Conservation (phyloP, 1,139 yeast species). For the Nakaseomyces delphensis region DNA sequence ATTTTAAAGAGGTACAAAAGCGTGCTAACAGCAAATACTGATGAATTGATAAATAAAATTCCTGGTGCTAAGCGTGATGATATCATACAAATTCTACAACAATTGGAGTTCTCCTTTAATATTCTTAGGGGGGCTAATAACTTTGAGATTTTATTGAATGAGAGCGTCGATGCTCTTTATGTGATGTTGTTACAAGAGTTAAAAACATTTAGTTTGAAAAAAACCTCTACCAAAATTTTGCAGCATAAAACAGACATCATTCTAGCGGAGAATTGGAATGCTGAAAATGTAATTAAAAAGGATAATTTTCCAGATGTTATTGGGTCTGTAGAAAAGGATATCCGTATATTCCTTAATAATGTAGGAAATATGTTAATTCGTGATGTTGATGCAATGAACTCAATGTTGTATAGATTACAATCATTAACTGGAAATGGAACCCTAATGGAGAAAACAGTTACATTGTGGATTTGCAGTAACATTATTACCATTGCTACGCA, state of each 20-base stretch:
- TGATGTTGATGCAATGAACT: constrained; percentile 6
- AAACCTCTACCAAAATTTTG: neutral
- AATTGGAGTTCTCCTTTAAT: neutral
- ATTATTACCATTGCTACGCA: constrained; percentile 21
- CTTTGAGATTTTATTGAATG: neutral
- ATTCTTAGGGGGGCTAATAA: neutral
- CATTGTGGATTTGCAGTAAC: constrained; percentile 30
- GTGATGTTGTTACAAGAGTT: neutral
- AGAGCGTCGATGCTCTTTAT: neutral
- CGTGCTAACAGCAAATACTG: neutral
- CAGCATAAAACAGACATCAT: constrained; percentile 2
- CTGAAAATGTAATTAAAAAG: constrained; percentile 7
- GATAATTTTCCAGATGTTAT: neutral
- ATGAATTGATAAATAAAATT: neutral
- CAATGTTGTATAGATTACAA: constrained; percentile 10
- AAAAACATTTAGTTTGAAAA: neutral
- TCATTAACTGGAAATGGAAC: constrained; percentile 14
- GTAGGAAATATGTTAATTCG: constrained; percentile 16
- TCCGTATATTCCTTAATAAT: constrained; percentile 16
- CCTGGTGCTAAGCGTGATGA: neutral
- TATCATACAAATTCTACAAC: neutral
- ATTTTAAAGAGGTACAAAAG: neutral
- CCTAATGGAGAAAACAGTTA: constrained; percentile 16
- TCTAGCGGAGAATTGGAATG: neutral
- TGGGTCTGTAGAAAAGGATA: constrained; percentile 11